Evolutionary conservation across 2,329 filamentous ascomycete genomes (phyloP).

Genomic region (Fonsecaea pedrosoi): DNA sequence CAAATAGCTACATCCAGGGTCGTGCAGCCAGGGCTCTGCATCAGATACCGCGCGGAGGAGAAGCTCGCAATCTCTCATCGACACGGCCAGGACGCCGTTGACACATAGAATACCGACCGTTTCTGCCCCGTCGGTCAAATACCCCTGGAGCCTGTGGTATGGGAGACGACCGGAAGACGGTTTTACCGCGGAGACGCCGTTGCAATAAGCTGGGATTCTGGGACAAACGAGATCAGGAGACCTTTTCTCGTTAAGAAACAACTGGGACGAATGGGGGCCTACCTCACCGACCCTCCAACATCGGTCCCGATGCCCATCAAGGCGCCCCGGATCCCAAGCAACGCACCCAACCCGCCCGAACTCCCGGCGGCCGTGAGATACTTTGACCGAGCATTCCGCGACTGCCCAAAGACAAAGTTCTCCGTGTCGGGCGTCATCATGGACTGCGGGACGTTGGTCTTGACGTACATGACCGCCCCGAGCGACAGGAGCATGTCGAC

Average conservation of each 20-base stretch:
- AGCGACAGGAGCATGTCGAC: conserved; percentile 48
- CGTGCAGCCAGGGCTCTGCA: conserved; percentile 3
- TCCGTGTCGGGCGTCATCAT: conserved; percentile 51
- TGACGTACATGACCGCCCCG: conserved; percentile 53
- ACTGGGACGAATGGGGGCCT: background rate
- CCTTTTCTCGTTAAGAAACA: background rate
- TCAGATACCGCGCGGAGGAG: background rate
- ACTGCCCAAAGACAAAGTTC: conserved; percentile 5
- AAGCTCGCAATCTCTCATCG: conserved; percentile 3
- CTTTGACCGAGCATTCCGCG: background rate
- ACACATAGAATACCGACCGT: background rate
- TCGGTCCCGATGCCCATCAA: conserved; percentile 44
- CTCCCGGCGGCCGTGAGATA: conserved; percentile 44
- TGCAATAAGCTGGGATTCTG: conserved; percentile 3
- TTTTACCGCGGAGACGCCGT: conserved; percentile 1
- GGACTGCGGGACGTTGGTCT: conserved; percentile 62
- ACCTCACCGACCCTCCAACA: conserved; percentile 46
- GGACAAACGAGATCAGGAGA: conserved; percentile 28
- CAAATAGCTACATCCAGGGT: conserved; percentile 39
- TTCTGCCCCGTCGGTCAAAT: background rate
- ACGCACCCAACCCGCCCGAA: conserved; percentile 47
- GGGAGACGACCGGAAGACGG: background rate
- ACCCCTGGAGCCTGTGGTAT: background rate
- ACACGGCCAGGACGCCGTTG: background rate
- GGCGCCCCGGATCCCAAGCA: conserved; percentile 44